These are phyloP conservation scores for Plasmodium vinckei DNA, from an alignment of 169 alveolate species.

Conservation along the genomic window DNA sequence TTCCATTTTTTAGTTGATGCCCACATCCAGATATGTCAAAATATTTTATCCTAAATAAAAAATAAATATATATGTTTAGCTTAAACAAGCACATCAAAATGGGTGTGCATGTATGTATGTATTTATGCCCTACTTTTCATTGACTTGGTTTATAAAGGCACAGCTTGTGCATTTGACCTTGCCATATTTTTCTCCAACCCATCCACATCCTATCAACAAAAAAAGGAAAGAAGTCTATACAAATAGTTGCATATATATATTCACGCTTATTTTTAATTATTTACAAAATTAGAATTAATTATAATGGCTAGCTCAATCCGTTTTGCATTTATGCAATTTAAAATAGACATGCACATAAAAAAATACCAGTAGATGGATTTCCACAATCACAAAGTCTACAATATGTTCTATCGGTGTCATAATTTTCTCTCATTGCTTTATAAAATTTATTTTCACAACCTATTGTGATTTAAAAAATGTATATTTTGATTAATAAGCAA, in stretches of 20 bases:
- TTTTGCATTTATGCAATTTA: neutral
- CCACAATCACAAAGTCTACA: constrained; percentile 61
- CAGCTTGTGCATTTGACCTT: constrained; percentile 66
- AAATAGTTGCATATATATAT: neutral
- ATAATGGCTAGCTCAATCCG: no score
- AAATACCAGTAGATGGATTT: constrained; percentile 32
- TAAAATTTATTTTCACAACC: constrained; percentile 62
- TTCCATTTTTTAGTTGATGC: constrained; percentile 36
- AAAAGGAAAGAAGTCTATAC: neutral
- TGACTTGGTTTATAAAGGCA: constrained; percentile 43
- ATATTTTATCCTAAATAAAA: constrained; percentile 44
- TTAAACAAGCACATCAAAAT: neutral
- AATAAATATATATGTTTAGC: neutral
- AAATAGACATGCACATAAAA: neutral
- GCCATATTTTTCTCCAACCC: constrained; percentile 59
- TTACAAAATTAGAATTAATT: neutral
- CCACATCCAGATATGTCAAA: constrained; percentile 64
- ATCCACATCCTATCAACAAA: constrained; percentile 55
- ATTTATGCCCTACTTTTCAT: constrained; percentile 14
- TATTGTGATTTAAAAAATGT: neutral
- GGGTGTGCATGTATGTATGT: neutral
- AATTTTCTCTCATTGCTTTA: constrained; percentile 46
- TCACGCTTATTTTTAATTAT: neutral
- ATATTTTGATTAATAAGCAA: neutral
- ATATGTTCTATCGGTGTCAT: constrained; percentile 29